Conservation (phyloP, 331 rosid species). For the Dryas integrifolia region DNA sequence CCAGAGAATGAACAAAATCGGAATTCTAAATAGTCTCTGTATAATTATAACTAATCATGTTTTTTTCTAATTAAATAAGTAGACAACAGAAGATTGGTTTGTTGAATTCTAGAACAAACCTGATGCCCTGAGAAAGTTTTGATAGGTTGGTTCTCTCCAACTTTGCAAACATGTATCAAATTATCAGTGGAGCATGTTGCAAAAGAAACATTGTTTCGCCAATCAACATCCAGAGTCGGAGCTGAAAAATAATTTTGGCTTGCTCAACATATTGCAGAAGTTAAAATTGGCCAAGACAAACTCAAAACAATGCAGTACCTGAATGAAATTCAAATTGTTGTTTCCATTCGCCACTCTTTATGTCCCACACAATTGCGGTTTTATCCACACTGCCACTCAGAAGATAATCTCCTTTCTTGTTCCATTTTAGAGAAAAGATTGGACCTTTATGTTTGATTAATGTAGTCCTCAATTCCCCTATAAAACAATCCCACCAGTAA, state of each 20-base stretch:
- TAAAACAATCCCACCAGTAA: constrained; percentile 26
- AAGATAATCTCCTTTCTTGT: constrained; percentile 95
- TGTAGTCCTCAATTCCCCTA: constrained; percentile 82
- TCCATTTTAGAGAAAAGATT: constrained; percentile 96
- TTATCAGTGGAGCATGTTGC: constrained; percentile 88
- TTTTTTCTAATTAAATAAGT: background rate
- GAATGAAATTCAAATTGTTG: constrained; percentile 95
- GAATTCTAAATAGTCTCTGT: background rate
- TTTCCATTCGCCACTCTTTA: constrained; percentile 86
- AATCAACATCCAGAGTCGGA: constrained; percentile 97
- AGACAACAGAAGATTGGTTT: background rate
- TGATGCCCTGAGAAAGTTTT: constrained; percentile 86
- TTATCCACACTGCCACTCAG: constrained; percentile 95
- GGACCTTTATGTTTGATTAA: constrained; percentile 89
- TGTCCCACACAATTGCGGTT: constrained; percentile 98
- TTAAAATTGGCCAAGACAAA: background rate
- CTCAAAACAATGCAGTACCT: constrained; percentile 37
- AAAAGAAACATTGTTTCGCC: constrained; percentile 85
- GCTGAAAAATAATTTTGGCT: constrained; percentile 42
- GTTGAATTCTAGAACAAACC: constrained; percentile 45
- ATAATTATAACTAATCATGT: background rate
- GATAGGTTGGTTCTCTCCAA: constrained; percentile 81
- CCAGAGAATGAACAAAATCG: background rate
- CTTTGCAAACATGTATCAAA: constrained; percentile 89
- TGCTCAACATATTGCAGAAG: background rate